Evolutionary conservation across 352 stramenopile genomes (phyloP).

Genomic region (Phytophthora cactorum): DNA sequence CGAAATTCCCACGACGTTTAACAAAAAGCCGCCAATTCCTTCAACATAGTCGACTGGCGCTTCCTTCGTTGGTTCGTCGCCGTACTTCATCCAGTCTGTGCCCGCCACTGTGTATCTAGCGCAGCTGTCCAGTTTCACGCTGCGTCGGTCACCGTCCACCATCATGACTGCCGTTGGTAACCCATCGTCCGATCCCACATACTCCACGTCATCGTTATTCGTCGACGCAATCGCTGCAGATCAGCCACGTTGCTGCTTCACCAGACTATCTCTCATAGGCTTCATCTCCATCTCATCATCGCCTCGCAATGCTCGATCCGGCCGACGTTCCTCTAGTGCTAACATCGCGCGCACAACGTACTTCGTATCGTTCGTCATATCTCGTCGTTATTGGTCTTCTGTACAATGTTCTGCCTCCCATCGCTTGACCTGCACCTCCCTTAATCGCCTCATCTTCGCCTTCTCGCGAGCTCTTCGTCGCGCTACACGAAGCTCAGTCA

Average conservation of each 20-base stretch:
- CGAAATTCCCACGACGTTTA: neutral
- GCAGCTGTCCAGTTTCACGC: neutral
- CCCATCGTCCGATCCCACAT: neutral
- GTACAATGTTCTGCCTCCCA: neutral
- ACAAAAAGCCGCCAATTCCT: neutral
- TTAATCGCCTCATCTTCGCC: neutral
- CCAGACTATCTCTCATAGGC: neutral
- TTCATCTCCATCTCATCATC: neutral
- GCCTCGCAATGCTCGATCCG: neutral
- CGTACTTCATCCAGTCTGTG: neutral
- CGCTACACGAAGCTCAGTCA: neutral
- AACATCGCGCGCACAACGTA: neutral
- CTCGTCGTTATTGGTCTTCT: neutral
- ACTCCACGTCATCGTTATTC: neutral
- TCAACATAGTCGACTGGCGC: conserved; percentile 1
- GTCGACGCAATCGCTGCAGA: neutral
- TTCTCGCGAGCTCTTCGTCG: neutral
- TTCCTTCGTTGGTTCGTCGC: neutral
- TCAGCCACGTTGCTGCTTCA: neutral
- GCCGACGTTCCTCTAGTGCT: neutral
- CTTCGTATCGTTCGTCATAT: neutral
- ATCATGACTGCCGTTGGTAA: neutral
- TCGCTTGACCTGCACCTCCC: neutral
- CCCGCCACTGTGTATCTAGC: neutral
- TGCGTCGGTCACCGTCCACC: neutral